Evolutionary conservation across 1,284 basidiomycete genomes (phyloP), one percentile per base, ranked within the genome.

Genomic region (Cystobasidium sp.): DNA sequence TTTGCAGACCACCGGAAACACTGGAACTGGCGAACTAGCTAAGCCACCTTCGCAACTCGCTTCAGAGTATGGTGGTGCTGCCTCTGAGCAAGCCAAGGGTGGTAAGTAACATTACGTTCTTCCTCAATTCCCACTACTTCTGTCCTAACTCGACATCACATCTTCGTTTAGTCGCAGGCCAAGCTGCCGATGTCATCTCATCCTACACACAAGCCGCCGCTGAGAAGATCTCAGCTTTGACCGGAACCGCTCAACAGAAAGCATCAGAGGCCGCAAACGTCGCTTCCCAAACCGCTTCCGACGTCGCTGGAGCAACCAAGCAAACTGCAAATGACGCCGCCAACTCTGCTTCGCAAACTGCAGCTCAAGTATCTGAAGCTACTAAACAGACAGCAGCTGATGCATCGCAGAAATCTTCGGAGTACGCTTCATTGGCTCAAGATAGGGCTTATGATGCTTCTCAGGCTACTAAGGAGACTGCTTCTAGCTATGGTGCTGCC

Each of bases 21-120:
- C 70, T 18, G 70, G 70, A 39, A 39, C 49, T 37, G 70, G 70
- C 4, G 62, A 73, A 10, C 41, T 66, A 46, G 70, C 70, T 20
- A 73, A 73, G 52, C 52, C 70, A n/a, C 70, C 70, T 47, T 41
- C 63, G 1, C 70, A 73, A 43, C 63, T 73, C 18, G 70, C 70
- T 12, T 55, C 49, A 6, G 70, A 73, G 49, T 65, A 61, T 53
- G 51, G 49, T n/a, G 41, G 49, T 18, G 52, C 70, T 31, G 70
- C 70, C 14, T 10, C 70, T 49, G 62, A 62, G 16, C 51, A 55
- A 20, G 70, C 63, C 6, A 49, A 62, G 51, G 53, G 64, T 53
- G 64, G 64, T 66, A n/a, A 53, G 64, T 41, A 16, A 39, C 5
- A 16, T 3, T 39, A 20, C 8, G 10, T 24, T 18, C 3, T 12